phyloP scores from a whole-genome alignment of 2,329 filamentous ascomycete species.

The Clonostachys chloroleuca region DNA sequence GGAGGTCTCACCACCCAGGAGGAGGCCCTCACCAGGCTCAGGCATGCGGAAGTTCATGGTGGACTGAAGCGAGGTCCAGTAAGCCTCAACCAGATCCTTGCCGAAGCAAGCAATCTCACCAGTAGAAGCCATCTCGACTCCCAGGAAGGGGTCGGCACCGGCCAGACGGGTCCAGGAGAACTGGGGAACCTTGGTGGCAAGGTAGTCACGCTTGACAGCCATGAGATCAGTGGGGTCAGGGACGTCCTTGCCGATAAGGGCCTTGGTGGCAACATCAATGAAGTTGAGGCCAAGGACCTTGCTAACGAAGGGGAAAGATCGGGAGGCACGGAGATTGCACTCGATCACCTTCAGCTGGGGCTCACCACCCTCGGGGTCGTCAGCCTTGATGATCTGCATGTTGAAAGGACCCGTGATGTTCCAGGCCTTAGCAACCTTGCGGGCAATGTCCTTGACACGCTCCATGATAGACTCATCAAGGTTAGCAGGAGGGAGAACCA shows the following conservation, averaged over 20 bases:
- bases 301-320: slow-evolving; percentile 97
- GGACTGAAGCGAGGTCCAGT: slow-evolving; percentile 94
- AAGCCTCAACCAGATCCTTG: slow-evolving; percentile 91
- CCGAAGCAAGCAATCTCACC: slow-evolving; percentile 99
- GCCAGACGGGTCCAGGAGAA: slow-evolving; percentile 99
- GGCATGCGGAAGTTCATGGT: slow-evolving; percentile 99
- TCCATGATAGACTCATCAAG: slow-evolving; percentile 75
- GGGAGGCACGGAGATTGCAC: slow-evolving; percentile 94
- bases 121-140: slow-evolving; percentile 95
- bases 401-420: slow-evolving; percentile 98
- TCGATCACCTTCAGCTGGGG: slow-evolving; percentile 91
- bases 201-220: slow-evolving; percentile 82
- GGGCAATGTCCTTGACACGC: slow-evolving; percentile 89
- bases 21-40: slow-evolving; percentile 88
- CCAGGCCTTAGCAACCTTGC: slow-evolving; percentile 97
- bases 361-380: slow-evolving; percentile 69
- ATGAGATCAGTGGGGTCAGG: slow-evolving; percentile 86
- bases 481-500: slow-evolving; percentile 82
- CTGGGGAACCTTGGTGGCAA: slow-evolving; percentile 96
- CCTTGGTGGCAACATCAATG: slow-evolving; percentile 91
- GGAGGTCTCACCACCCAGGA: slow-evolving; percentile 81
- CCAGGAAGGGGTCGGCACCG: slow-evolving; percentile 94
- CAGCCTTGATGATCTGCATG: slow-evolving; percentile 98
- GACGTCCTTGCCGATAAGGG: slow-evolving; percentile 79
- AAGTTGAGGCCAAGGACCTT: slow-evolving; percentile 97